Evolutionary conservation across 805 yeast species (phyloP).

Genomic region (Hanseniaspora taiwanica): DNA sequence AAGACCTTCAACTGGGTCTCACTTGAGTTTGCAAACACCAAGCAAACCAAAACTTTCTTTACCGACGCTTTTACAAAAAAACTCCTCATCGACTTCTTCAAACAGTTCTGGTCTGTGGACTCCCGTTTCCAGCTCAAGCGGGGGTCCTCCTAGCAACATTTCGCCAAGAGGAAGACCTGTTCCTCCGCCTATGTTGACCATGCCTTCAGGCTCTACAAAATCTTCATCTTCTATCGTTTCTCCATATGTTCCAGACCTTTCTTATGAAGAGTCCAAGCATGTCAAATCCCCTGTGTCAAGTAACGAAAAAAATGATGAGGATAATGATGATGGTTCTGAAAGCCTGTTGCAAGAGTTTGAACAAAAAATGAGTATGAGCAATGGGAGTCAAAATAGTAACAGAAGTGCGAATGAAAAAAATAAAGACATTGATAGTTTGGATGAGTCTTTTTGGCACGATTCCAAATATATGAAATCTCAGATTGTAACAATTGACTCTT

Average conservation of each 20-base stretch:
- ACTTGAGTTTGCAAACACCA: background rate
- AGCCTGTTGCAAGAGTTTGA: constrained; percentile 3
- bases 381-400: background rate
- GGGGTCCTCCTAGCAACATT: constrained; percentile 3
- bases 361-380: constrained; percentile 1
- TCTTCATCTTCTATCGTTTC: background rate
- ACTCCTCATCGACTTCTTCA: background rate
- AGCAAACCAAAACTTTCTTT: constrained; percentile 3
- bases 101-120: background rate
- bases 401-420: background rate
- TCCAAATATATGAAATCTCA: constrained; percentile 39
- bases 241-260: no score
- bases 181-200: constrained; percentile 5
- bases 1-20: background rate
- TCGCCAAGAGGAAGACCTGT: constrained; percentile 7
- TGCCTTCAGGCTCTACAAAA: background rate
- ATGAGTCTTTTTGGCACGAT: constrained; percentile 63
- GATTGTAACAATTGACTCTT: constrained; percentile 51
- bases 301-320: background rate
- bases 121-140: constrained; percentile 1
- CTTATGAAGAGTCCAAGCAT: no score
- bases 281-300: no score
- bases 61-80: constrained; percentile 2
- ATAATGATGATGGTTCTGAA: constrained; percentile 2
- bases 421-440: constrained; percentile 38